A percentile compares a stretch with the other conserved stretches of the same genome.
Evolutionary conservation across 1,139 yeast species (phyloP).

Genomic region (Taphrina betulina): DNA sequence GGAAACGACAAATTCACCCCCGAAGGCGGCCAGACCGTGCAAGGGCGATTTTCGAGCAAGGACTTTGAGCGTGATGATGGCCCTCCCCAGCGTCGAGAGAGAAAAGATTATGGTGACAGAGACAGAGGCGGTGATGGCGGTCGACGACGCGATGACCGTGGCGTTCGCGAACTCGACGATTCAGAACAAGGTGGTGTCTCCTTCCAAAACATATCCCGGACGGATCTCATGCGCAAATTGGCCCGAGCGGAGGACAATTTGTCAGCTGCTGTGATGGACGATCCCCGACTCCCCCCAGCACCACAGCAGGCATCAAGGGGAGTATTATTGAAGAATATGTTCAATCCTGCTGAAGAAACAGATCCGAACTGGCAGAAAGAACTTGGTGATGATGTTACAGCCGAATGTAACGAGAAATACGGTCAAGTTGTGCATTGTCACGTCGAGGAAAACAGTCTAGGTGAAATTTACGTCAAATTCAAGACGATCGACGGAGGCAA

Average conservation of each 20-base stretch:
- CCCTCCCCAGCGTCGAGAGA: slow-evolving; percentile 15
- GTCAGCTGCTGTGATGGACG: slow-evolving; percentile 10
- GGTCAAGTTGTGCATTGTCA: slow-evolving; percentile 45
- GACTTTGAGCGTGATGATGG: slow-evolving; percentile 25
- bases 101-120: slow-evolving; percentile 28
- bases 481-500: slow-evolving; percentile 41
- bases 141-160: slow-evolving; percentile 31
- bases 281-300: slow-evolving; percentile 14
- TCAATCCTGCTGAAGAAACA: slow-evolving; percentile 45
- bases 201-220: slow-evolving; percentile 42
- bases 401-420: slow-evolving; percentile 47
- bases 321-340: slow-evolving; percentile 45
- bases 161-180: slow-evolving; percentile 40
- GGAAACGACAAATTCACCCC: slow-evolving; percentile 41
- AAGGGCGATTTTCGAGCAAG: slow-evolving; percentile 24
- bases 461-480: slow-evolving; percentile 46
- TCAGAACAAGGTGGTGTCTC: slow-evolving; percentile 41
- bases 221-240: slow-evolving; percentile 43
- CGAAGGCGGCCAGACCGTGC: slow-evolving; percentile 31
- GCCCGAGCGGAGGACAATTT: slow-evolving; percentile 44
- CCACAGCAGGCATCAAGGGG: slow-evolving; percentile 42
- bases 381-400: slow-evolving; percentile 46
- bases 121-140: slow-evolving; percentile 28
- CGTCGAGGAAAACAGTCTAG: slow-evolving; percentile 43
- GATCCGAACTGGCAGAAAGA: slow-evolving; percentile 46